phyloP scores from a whole-genome alignment of 306 rosid species.

The Parietaria judaica region DNA sequence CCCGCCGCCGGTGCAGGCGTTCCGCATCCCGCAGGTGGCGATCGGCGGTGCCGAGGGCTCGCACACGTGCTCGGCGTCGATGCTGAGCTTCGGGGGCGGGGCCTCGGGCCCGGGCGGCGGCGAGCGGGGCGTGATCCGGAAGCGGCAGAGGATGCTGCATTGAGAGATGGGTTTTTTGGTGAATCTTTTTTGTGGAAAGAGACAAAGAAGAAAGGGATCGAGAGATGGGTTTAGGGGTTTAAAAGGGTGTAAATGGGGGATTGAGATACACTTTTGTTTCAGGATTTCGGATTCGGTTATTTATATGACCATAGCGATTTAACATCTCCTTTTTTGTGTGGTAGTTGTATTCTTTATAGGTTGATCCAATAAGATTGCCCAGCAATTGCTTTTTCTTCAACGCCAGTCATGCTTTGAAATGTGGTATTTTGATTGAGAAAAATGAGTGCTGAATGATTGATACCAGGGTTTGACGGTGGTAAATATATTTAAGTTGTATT shows the following conservation, averaged over 20 bases:
- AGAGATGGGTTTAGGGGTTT: conserved; percentile 6
- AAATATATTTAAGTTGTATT: too few relatives aligned
- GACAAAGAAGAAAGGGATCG: neutral
- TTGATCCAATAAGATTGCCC: too few relatives aligned
- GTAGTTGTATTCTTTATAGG: neutral
- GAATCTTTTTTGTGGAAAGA: neutral
- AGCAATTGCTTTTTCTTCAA: too few relatives aligned
- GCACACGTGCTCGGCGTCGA: conserved; percentile 52
- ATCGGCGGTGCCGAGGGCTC: conserved; percentile 24
- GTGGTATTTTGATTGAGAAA: too few relatives aligned
- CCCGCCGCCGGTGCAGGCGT: conserved; percentile 53
- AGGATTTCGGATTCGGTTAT: conserved; percentile 17
- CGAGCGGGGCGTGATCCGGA: conserved; percentile 23
- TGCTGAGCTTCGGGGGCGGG: conserved; percentile 31
- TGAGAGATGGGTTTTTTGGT: conserved; percentile 12
- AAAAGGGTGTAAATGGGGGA: conserved; percentile 37
- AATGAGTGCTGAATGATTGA: too few relatives aligned
- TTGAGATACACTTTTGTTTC: conserved; percentile 20
- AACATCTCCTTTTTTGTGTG: neutral
- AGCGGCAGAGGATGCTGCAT: conserved; percentile 40
- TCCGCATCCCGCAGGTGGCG: conserved; percentile 43
- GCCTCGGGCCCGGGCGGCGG: conserved; percentile 22
- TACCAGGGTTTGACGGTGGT: too few relatives aligned
- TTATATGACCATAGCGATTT: conserved; percentile 18
- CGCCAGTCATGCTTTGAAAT: too few relatives aligned